Conservation (phyloP, 116 monocot species). For the Zostera marina region DNA sequence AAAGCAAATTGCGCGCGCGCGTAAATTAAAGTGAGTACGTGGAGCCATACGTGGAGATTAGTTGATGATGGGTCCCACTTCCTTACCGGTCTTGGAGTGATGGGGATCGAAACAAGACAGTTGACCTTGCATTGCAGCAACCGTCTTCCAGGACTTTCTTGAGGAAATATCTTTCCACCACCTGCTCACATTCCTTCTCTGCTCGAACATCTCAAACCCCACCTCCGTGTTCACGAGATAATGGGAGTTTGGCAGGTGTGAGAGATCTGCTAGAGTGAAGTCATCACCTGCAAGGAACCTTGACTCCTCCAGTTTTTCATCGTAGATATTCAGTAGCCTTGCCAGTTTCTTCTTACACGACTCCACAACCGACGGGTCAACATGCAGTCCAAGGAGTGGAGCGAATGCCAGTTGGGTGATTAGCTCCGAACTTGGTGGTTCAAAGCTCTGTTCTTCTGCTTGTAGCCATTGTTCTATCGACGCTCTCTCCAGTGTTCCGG, state of each 20-base stretch:
- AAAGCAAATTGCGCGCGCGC: no score
- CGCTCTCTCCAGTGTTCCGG: conserved; percentile 20
- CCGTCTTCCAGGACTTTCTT: conserved; percentile 39
- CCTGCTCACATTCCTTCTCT: conserved; percentile 35
- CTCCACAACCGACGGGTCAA: neutral
- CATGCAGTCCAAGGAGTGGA: conserved; percentile 1
- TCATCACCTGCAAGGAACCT: conserved; percentile 37
- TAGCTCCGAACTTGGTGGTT: conserved; percentile 28
- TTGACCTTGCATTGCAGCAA: conserved; percentile 33
- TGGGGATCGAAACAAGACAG: neutral
- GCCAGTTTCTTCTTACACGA: conserved; percentile 19
- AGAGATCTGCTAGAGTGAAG: conserved; percentile 53
- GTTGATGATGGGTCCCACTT: no score
- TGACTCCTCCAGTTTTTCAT: conserved; percentile 21
- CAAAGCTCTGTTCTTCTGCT: conserved; percentile 35
- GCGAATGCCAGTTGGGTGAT: conserved; percentile 45
- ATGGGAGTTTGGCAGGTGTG: conserved; percentile 16
- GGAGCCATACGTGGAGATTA: no score
- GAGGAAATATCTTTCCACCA: conserved; percentile 45
- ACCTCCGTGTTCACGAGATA: conserved; percentile 6
- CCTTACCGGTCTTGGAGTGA: no score
- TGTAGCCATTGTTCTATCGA: conserved; percentile 60
- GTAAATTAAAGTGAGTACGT: no score
- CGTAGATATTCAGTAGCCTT: conserved; percentile 35
- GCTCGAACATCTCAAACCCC: conserved; percentile 11